Conservation (phyloP, 2,329 filamentous ascomycete species). For the Sphaceloma murrayae region DNA sequence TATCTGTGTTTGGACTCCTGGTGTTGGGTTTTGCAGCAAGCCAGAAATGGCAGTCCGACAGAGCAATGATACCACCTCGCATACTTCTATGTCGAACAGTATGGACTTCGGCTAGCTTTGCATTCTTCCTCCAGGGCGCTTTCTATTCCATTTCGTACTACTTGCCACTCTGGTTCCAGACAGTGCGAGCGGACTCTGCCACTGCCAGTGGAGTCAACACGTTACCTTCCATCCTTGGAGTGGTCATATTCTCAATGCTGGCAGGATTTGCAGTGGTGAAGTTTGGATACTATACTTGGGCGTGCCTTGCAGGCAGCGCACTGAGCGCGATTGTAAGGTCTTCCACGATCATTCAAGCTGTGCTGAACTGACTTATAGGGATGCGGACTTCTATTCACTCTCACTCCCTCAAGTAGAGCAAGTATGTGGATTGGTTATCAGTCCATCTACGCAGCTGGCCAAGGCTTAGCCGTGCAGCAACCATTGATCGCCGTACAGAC, state of each 20-base stretch:
- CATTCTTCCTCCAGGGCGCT: constrained; percentile 1
- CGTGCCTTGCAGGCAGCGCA: not conserved
- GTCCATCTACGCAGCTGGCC: constrained; percentile 36
- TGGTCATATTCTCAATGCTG: not conserved
- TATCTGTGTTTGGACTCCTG: constrained; percentile 36
- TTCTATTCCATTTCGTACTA: constrained; percentile 19
- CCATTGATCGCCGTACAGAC: constrained; percentile 34
- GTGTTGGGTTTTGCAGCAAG: not conserved
- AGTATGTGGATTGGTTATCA: constrained; percentile 42
- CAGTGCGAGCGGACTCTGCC: constrained; percentile 22
- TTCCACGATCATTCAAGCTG: no score
- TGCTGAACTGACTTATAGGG: not conserved
- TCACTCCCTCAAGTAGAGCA: constrained; percentile 30
- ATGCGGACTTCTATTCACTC: constrained; percentile 35
- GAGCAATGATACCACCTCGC: constrained; percentile 13
- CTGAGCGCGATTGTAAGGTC: no score
- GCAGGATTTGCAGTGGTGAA: not conserved
- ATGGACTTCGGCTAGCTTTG: not conserved
- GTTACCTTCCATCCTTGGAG: not conserved
- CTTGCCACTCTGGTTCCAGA: constrained; percentile 27
- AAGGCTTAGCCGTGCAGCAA: constrained; percentile 35
- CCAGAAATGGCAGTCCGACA: constrained; percentile 1
- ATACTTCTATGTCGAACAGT: not conserved
- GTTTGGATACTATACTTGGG: no score
- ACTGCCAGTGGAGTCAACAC: constrained; percentile 23